Evolutionary conservation across 495 filamentous ascomycete species (phyloP).

Genomic region (Darksidea phi): DNA sequence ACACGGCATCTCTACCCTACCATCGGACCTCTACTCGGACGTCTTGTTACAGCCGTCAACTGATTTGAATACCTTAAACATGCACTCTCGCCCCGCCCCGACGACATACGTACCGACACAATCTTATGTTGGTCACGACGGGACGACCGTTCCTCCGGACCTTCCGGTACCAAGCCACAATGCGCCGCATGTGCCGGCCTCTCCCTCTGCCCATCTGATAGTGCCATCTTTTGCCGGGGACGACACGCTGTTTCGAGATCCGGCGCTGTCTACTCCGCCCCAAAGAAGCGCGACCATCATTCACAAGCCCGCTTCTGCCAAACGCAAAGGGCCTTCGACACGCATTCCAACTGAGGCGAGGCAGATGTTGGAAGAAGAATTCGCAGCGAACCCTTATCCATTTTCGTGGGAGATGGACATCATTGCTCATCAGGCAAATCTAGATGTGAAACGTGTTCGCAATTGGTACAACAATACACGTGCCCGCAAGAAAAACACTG

Average conservation of each 20-base stretch:
- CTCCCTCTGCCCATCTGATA: too few relatives aligned
- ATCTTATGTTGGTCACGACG: too few relatives aligned
- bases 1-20: not conserved
- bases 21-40: not conserved
- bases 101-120: too few relatives aligned
- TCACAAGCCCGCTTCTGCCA: constrained; percentile 18
- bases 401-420: constrained; percentile 26
- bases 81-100: too few relatives aligned
- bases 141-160: too few relatives aligned
- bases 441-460: constrained; percentile 20
- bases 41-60: too few relatives aligned
- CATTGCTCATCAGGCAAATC: constrained; percentile 23
- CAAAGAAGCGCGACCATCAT: not conserved
- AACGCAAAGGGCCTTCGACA: not conserved
- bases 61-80: too few relatives aligned
- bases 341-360: constrained; percentile 19
- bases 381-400: constrained; percentile 30
- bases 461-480: constrained; percentile 35
- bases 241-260: too few relatives aligned
- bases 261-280: not conserved
- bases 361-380: constrained; percentile 26
- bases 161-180: too few relatives aligned
- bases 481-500: constrained; percentile 13
- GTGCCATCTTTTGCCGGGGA: too few relatives aligned
- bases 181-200: too few relatives aligned